phyloP scores from a whole-genome alignment of 306 rosid genomes.

The Dicorynia guianensis region DNA sequence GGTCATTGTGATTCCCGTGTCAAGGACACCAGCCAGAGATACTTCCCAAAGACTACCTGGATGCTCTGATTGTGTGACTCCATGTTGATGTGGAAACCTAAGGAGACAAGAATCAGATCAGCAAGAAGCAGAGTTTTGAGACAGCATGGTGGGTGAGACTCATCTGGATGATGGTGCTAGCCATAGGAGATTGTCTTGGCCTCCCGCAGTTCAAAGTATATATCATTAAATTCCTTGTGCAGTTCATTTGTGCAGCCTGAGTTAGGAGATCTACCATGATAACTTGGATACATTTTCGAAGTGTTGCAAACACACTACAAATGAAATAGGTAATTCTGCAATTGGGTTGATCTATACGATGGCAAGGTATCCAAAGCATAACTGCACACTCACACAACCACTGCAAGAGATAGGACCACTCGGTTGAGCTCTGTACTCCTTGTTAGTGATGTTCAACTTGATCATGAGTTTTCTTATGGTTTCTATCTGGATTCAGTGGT shows the following conservation, averaged over 20 bases:
- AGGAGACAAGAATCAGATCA: constrained; percentile 54
- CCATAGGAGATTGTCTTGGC: constrained; percentile 65
- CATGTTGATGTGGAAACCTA: constrained; percentile 62
- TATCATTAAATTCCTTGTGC: constrained; percentile 35
- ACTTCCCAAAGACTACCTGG: constrained; percentile 60
- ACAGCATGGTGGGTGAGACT: constrained; percentile 29
- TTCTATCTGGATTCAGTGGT: no score
- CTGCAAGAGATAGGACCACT: constrained; percentile 23
- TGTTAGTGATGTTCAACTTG: no score
- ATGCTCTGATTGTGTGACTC: constrained; percentile 65
- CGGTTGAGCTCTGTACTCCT: not conserved
- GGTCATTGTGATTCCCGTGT: constrained; percentile 58
- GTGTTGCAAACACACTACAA: no score
- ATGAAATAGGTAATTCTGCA: no score
- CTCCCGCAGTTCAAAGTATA: constrained; percentile 57
- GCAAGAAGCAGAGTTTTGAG: constrained; percentile 49
- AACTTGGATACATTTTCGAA: no score
- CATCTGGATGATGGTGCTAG: constrained; percentile 45
- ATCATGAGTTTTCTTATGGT: no score
- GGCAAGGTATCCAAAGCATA: not conserved
- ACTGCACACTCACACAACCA: not conserved
- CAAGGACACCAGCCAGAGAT: constrained; percentile 65
- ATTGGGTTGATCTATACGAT: no score
- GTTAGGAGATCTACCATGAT: no score
- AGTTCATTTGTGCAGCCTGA: constrained; percentile 11